Percentiles rank a stretch among this genome's conserved stretches.
phyloP scores from a whole-genome alignment of 2,329 filamentous ascomycete species.

The Aschersonia sp. region DNA sequence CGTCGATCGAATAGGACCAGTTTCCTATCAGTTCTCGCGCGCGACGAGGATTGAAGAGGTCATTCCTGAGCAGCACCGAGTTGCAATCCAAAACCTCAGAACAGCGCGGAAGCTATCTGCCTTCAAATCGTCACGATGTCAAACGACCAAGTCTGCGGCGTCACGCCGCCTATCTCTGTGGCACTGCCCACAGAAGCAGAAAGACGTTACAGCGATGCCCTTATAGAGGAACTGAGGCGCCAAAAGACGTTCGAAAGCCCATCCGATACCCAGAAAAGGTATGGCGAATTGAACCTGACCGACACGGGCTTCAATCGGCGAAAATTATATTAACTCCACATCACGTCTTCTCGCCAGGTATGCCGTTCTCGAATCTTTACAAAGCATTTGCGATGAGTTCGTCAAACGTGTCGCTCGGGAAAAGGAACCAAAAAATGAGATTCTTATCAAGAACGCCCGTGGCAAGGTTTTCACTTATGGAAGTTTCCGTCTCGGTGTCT shows the following conservation, averaged over 20 bases:
- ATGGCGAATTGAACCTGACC: conserved; percentile 4
- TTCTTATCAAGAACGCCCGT: conserved; percentile 67
- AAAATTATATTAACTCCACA: not conserved
- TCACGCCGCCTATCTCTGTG: conserved; percentile 73
- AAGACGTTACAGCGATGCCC: conserved; percentile 57
- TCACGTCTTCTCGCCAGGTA: conserved; percentile 30
- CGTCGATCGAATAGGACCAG: too few species aligned
- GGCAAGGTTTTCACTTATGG: conserved; percentile 94
- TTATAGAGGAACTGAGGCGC: conserved; percentile 70
- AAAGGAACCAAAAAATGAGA: conserved; percentile 57
- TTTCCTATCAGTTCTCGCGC: too few species aligned
- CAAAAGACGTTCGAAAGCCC: conserved; percentile 87
- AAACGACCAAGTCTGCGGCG: conserved; percentile 36
- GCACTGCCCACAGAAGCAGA: conserved; percentile 64
- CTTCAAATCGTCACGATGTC: conserved; percentile 12
- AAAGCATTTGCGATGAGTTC: conserved; percentile 72
- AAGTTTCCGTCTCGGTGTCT: conserved; percentile 88
- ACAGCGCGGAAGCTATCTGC: too few species aligned
- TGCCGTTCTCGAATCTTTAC: conserved; percentile 60
- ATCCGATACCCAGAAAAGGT: conserved; percentile 75
- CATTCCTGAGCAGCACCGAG: too few species aligned
- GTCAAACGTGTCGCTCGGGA: conserved; percentile 65
- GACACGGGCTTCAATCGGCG: not conserved
- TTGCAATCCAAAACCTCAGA: too few species aligned
- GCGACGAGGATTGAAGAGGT: too few species aligned